Evolutionary conservation across 805 yeast genomes (phyloP).

Genomic region (Kregervanrija pseudodelftensis): DNA sequence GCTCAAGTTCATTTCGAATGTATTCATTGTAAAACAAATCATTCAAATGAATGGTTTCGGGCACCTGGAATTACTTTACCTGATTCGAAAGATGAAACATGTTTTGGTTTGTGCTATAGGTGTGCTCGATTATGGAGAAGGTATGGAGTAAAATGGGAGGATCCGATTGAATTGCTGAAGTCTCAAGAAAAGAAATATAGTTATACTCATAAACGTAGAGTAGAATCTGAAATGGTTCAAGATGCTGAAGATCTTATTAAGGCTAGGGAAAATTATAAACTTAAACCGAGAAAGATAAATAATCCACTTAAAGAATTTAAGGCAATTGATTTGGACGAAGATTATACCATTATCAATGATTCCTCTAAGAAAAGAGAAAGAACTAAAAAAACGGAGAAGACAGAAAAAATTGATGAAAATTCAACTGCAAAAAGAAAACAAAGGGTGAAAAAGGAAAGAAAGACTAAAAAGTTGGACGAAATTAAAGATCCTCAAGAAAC

Average conservation of each 20-base stretch:
- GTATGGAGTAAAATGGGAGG: constrained; percentile 83
- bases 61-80: constrained; percentile 54
- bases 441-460: too few species aligned
- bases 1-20: constrained; percentile 46
- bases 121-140: constrained; percentile 91
- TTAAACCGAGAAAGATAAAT: constrained; percentile 11
- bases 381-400: background rate
- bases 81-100: constrained; percentile 26
- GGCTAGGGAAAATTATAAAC: constrained; percentile 35
- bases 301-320: constrained; percentile 5
- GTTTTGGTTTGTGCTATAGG: constrained; percentile 67
- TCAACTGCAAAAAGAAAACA: too few species aligned
- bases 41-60: constrained; percentile 60
- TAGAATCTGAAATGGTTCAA: constrained; percentile 59
- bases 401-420: background rate
- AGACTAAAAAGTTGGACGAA: too few species aligned
- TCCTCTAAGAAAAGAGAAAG: background rate
- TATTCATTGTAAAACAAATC: constrained; percentile 58
- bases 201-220: constrained; percentile 31
- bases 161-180: constrained; percentile 58
- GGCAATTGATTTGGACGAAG: constrained; percentile 9
- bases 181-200: constrained; percentile 37
- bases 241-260: constrained; percentile 52
- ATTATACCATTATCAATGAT: constrained; percentile 2
- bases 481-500: too few species aligned